Conservation (phyloP, 441 rosid genomes). For the Euphorbia corollata region DNA sequence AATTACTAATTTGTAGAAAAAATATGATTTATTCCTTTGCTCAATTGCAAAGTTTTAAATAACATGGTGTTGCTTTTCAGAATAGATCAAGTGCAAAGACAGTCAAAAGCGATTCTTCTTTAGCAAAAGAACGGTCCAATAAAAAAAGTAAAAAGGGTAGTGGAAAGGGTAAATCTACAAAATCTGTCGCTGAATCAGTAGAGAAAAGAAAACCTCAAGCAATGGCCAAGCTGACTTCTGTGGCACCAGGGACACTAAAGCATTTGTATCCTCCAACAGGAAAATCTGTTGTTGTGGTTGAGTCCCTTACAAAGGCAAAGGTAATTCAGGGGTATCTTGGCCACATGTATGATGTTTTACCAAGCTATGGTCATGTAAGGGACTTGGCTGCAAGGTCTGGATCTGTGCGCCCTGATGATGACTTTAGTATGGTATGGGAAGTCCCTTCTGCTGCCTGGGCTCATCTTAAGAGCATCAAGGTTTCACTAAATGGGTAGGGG, state of each 20-base stretch:
- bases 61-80: conserved; percentile 38
- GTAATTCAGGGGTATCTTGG: conserved; percentile 93
- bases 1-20: conserved; percentile 11
- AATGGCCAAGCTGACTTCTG: conserved; percentile 33
- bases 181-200: conserved; percentile 27
- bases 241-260: conserved; percentile 34
- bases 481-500: conserved; percentile 70
- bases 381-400: conserved; percentile 97
- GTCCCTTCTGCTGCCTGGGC: conserved; percentile 97
- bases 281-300: conserved; percentile 89
- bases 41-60: conserved; percentile 21
- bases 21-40: conserved; percentile 16
- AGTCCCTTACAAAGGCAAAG: conserved; percentile 85
- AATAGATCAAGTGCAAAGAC: conserved; percentile 25
- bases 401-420: conserved; percentile 94
- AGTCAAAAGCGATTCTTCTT: conserved; percentile 30
- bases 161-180: conserved; percentile 30
- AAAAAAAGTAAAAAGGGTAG: conserved; percentile 30
- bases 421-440: conserved; percentile 99
- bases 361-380: conserved; percentile 95
- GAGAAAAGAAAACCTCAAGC: conserved; percentile 35
- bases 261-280: conserved; percentile 74
- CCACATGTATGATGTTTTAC: conserved; percentile 74
- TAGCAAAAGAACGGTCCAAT: conserved; percentile 31
- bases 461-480: conserved; percentile 90